phyloP scores from a whole-genome alignment of 78 protist genomes.

The Dictyostelium brefeldianum region DNA sequence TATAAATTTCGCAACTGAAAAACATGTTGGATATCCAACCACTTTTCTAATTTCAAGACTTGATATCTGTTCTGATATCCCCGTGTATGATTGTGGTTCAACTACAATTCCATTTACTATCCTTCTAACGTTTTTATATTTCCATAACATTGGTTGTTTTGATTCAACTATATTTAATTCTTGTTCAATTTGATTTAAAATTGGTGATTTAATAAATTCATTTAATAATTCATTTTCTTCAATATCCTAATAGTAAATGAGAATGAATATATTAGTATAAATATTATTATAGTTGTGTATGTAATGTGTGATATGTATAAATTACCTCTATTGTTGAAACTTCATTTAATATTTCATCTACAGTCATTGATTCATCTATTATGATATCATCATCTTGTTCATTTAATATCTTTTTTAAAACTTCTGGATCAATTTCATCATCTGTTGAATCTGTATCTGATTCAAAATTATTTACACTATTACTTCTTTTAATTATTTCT shows the following conservation, averaged over 20 bases:
- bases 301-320: no score
- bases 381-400: conserved; percentile 57
- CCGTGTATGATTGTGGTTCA: conserved; percentile 63
- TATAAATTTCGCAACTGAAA: conserved; percentile 55
- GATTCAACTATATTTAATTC: background rate
- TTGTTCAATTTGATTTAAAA: conserved; percentile 18
- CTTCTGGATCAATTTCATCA: conserved; percentile 54
- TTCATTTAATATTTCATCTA: conserved; percentile 42
- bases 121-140: conserved; percentile 24
- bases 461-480: background rate
- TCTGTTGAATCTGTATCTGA: background rate
- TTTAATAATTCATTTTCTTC: conserved; percentile 10
- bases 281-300: background rate
- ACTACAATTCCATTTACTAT: conserved; percentile 64
- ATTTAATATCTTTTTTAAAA: conserved; percentile 61
- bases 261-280: background rate
- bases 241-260: background rate
- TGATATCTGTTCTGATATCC: conserved; percentile 51
- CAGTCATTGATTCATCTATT: conserved; percentile 20
- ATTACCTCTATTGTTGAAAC: background rate
- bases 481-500: background rate
- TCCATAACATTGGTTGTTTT: conserved; percentile 66
- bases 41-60: conserved; percentile 49
- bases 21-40: conserved; percentile 74
- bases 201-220: background rate